Evolutionary conservation across 352 stramenopile species (phyloP).

Genomic region (Pythium phragmitis): DNA sequence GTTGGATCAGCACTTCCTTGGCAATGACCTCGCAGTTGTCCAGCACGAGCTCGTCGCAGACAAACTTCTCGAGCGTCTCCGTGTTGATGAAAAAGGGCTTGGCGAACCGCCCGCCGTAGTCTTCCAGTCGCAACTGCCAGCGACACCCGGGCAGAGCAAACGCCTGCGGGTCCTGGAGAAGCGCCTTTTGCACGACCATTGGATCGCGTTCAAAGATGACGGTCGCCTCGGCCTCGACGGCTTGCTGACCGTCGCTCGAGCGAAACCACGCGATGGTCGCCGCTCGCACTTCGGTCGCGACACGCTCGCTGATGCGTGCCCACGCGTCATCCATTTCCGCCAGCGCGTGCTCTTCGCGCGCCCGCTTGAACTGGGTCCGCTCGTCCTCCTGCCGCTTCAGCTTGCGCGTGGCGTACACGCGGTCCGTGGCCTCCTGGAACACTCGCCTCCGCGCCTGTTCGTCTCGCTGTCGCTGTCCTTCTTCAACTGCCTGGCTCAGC

Average conservation of each 20-base stretch:
- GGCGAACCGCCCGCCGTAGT: conserved; percentile 47
- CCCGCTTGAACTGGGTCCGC: conserved; percentile 42
- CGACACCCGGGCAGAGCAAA: conserved; percentile 38
- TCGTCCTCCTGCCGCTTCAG: conserved; percentile 51
- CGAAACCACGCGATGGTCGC: conserved; percentile 47
- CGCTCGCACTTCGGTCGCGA: conserved; percentile 42
- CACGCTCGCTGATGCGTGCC: conserved; percentile 42
- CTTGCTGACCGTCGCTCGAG: conserved; percentile 28
- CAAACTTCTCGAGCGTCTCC: conserved; percentile 61
- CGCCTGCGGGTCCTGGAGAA: conserved; percentile 38
- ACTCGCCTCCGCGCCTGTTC: conserved; percentile 38
- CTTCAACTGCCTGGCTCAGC: conserved; percentile 33
- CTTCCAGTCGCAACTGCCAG: conserved; percentile 62
- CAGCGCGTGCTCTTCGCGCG: conserved; percentile 20
- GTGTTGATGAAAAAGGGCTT: conserved; percentile 70
- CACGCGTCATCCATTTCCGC: conserved; percentile 43
- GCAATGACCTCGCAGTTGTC: conserved; percentile 65
- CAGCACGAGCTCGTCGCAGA: conserved; percentile 67
- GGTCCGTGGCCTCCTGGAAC: conserved; percentile 46
- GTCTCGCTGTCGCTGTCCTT: conserved; percentile 20
- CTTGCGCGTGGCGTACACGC: conserved; percentile 45
- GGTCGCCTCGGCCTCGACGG: conserved; percentile 38
- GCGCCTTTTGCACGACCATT: conserved; percentile 38
- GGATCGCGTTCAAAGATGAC: conserved; percentile 60
- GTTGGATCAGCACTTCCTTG: conserved; percentile 55